Evolutionary conservation across 352 stramenopile species (phyloP).

Genomic region (Phytophthora multivora): DNA sequence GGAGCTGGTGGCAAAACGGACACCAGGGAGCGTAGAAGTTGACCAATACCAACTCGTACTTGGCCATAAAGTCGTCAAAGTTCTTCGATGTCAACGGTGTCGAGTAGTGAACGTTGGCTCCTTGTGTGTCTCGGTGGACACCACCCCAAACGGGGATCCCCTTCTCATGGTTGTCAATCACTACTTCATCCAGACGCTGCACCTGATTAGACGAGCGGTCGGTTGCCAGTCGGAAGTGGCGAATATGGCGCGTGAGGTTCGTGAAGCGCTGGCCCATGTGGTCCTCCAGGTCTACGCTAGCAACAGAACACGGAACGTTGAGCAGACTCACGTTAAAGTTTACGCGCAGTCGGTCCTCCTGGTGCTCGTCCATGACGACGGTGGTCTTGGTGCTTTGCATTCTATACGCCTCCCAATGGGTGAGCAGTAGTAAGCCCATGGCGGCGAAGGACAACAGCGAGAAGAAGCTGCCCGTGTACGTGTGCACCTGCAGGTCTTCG

Average conservation of each 20-base stretch:
- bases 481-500: conserved; percentile 76
- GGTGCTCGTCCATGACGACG: conserved; percentile 74
- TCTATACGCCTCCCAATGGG: conserved; percentile 64
- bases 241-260: conserved; percentile 84
- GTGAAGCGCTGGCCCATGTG: conserved; percentile 77
- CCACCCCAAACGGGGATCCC: conserved; percentile 70
- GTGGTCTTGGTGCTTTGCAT: conserved; percentile 50
- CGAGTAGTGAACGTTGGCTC: conserved; percentile 69
- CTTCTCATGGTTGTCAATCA: conserved; percentile 70
- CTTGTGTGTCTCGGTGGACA: conserved; percentile 50
- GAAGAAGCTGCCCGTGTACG: conserved; percentile 63
- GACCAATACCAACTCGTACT: conserved; percentile 86
- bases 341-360: conserved; percentile 82
- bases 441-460: conserved; percentile 64
- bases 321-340: conserved; percentile 88
- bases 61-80: conserved; percentile 82
- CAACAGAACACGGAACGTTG: conserved; percentile 68
- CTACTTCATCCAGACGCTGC: conserved; percentile 64
- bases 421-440: conserved; percentile 60
- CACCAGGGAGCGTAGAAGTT: conserved; percentile 89
- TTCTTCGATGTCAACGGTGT: conserved; percentile 64
- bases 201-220: conserved; percentile 35
- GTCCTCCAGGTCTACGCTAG: conserved; percentile 82
- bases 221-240: conserved; percentile 66
- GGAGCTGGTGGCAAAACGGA: conserved; percentile 72